phyloP scores from a whole-genome alignment of 495 filamentous ascomycete species.

The Penicillium riverlandense region DNA sequence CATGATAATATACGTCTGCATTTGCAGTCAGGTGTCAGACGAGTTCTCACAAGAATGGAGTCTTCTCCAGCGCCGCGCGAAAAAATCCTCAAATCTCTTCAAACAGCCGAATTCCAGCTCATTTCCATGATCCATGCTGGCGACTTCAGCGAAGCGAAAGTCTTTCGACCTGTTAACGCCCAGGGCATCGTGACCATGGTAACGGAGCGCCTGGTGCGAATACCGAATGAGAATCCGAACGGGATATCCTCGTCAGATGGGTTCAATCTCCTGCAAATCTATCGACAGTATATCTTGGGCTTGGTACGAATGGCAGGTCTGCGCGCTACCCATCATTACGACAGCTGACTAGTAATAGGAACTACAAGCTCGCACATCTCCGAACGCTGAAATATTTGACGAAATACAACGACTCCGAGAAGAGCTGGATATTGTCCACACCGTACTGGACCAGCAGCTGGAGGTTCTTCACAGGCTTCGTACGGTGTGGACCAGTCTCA shows the following conservation, averaged over 20 bases:
- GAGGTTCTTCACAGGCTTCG: not conserved
- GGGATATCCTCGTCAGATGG: not conserved
- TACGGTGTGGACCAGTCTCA: not conserved
- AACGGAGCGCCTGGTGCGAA: not conserved
- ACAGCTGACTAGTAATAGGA: slow-evolving; percentile 1
- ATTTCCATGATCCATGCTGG: slow-evolving; percentile 5
- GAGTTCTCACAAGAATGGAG: not conserved
- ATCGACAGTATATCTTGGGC: not conserved
- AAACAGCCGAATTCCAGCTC: not conserved
- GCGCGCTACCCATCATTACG: too few species aligned
- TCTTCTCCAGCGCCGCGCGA: not conserved
- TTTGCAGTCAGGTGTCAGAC: slow-evolving; percentile 1
- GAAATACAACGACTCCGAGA: slow-evolving; percentile 4
- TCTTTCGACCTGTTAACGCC: slow-evolving; percentile 1
- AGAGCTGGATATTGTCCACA: slow-evolving; percentile 3
- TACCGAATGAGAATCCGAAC: not conserved
- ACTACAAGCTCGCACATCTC: not conserved
- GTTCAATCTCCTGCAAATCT: slow-evolving; percentile 1
- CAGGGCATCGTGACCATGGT: slow-evolving; percentile 2
- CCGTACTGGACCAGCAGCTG: slow-evolving; percentile 4
- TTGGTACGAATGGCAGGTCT: not conserved
- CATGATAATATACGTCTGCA: slow-evolving; percentile 1
- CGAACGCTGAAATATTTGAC: slow-evolving; percentile 2
- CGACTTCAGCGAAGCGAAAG: slow-evolving; percentile 6
- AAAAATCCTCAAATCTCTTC: not conserved